Evolutionary conservation across 1,284 basidiomycete species (phyloP).

Genomic region (Melampsora allii-populina): DNA sequence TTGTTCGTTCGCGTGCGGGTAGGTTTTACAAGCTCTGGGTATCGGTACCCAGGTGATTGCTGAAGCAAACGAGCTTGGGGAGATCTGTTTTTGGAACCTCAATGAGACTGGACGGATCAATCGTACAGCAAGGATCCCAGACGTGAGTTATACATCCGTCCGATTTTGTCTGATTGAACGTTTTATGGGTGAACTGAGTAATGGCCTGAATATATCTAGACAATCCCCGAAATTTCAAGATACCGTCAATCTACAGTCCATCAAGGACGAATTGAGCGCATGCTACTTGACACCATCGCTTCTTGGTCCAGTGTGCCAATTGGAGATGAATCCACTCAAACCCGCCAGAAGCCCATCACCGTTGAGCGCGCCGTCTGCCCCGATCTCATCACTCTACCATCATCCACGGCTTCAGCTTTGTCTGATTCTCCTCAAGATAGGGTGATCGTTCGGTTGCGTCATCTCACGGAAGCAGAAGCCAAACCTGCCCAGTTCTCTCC

Average conservation of each 20-base stretch:
- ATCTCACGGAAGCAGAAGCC: constrained; percentile 51
- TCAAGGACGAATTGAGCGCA: constrained; percentile 43
- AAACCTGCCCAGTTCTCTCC: constrained; percentile 46
- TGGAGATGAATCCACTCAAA: not conserved
- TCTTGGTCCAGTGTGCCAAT: constrained; percentile 25
- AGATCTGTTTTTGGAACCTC: constrained; percentile 43
- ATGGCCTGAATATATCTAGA: constrained; percentile 3
- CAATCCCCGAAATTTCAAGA: constrained; percentile 35
- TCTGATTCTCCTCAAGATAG: constrained; percentile 27
- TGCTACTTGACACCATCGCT: constrained; percentile 41
- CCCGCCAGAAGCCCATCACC: not conserved
- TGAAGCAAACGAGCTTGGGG: constrained; percentile 25
- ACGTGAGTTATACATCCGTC: constrained; percentile 2
- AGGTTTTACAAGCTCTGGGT: constrained; percentile 40
- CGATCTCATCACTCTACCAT: constrained; percentile 34
- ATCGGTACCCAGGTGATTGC: constrained; percentile 28
- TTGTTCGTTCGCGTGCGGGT: not conserved
- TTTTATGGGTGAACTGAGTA: not conserved
- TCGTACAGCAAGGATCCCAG: constrained; percentile 35
- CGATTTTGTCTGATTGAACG: not conserved
- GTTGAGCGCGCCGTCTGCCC: constrained; percentile 42
- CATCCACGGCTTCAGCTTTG: constrained; percentile 18
- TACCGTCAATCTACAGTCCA: constrained; percentile 37
- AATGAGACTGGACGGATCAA: constrained; percentile 18
- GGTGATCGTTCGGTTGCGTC: constrained; percentile 47